Evolutionary conservation across 1,284 basidiomycete genomes (phyloP).

Genomic region (Pseudozyma pruni): DNA sequence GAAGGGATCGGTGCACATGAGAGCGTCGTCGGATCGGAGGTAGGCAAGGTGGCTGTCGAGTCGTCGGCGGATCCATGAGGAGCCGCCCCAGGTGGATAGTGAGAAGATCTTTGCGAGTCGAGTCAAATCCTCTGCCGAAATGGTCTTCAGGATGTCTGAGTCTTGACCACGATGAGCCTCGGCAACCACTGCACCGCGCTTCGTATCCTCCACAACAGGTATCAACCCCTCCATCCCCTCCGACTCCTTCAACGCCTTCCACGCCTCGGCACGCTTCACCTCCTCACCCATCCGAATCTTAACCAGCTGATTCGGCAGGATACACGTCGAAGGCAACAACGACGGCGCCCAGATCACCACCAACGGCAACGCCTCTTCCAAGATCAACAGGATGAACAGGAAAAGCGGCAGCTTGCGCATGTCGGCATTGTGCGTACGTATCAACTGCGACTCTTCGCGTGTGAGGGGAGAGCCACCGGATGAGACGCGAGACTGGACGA

Average conservation of each 20-base stretch:
- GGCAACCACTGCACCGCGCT: background rate
- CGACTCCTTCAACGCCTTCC: constrained; percentile 17
- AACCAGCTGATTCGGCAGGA: constrained; percentile 81
- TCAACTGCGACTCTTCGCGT: constrained; percentile 55
- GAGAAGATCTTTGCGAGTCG: constrained; percentile 47
- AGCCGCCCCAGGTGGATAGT: constrained; percentile 54
- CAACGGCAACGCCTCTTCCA: constrained; percentile 84
- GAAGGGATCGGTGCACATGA: constrained; percentile 32
- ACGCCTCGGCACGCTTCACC: constrained; percentile 50
- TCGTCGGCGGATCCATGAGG: constrained; percentile 37
- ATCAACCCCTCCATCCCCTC: constrained; percentile 34
- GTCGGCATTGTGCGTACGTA: constrained; percentile 55
- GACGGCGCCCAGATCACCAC: constrained; percentile 85
- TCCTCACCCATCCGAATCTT: constrained; percentile 62
- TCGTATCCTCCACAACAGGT: constrained; percentile 12
- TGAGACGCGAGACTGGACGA: constrained; percentile 36
- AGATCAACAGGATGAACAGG: constrained; percentile 77
- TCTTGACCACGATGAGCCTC: constrained; percentile 5
- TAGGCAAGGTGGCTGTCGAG: constrained; percentile 49
- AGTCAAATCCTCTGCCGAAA: constrained; percentile 24
- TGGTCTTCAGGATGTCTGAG: constrained; percentile 18
- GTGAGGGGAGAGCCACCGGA: constrained; percentile 32
- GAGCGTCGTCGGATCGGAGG: constrained; percentile 50
- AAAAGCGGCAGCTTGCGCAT: constrained; percentile 80
- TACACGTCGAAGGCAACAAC: constrained; percentile 85